Evolutionary conservation across 345 rosid genomes (phyloP), one percentile per base, ranked within the genome.

Genomic region (Acer yangbiense): DNA sequence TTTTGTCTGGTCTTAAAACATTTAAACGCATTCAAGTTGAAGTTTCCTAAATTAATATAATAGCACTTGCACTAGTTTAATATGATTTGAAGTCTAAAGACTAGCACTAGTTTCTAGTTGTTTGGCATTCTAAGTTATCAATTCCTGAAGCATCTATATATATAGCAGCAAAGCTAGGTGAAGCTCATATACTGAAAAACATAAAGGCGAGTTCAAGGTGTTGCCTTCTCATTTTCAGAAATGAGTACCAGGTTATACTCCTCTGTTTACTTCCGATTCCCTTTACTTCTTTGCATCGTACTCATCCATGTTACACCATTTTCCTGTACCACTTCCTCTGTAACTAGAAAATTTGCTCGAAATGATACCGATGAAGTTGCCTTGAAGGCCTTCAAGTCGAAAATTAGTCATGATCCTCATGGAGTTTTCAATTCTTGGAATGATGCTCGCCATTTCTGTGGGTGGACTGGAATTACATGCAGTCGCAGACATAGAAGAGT

Each of bases 391-490:
- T 16, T 77, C 61, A 77, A n/a, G 61, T 9, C 29, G 6, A 46
- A 60, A 20, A 69, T 69, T 25, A 54, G 1, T 35, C 18, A n/a
- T n/a, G 72, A 27, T 25, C 77, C 73, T 9, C 60, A 65, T 43
- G 65, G 16, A 2, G 60, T 63, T 16, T 62, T 81, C 60, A 21
- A 44, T 41, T 79, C 84, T 1, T 81, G 83, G 85, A 84, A 81
- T 50, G 41, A 76, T 52, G 69, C 87, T 23, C 2, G 3, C n/a
- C 79, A 62, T 9, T 60, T 77, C 6, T 84, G 87, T 41, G 0
- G 71, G 1, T 84, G 85, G 87, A 7, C 11, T 43, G 81, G 83
- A 1, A 76, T 84, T 16, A 74, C 65, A 14, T 84, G 85, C 69
- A 52, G 81, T 41, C 70, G 50, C 46, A 72, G 60, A 18, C 79